Conservation (phyloP, 129 eudicot species). For the Lonicera japonica region DNA sequence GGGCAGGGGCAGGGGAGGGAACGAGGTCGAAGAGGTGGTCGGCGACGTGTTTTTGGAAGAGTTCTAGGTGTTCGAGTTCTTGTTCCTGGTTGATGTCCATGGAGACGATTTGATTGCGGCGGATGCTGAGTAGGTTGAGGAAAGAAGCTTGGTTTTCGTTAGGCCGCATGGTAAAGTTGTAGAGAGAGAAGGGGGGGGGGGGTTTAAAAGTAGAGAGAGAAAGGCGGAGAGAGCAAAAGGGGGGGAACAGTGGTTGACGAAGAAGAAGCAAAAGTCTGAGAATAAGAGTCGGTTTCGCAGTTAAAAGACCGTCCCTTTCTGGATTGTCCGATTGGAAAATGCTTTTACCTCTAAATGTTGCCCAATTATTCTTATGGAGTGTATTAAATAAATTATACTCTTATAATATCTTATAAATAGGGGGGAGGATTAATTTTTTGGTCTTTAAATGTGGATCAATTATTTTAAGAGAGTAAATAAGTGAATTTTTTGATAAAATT, state of each 20-base stretch:
- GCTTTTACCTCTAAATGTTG: too few species aligned
- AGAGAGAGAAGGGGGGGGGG: background rate
- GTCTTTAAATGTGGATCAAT: too few species aligned
- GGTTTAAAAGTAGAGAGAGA: slow-evolving; percentile 1
- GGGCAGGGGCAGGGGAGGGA: slow-evolving; percentile 11
- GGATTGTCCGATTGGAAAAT: too few species aligned
- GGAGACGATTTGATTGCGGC: slow-evolving; percentile 63
- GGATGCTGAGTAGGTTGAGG: slow-evolving; percentile 88
- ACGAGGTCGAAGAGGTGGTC: slow-evolving; percentile 67
- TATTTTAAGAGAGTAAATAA: too few species aligned
- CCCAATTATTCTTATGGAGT: too few species aligned
- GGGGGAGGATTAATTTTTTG: too few species aligned
- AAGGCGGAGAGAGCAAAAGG: background rate
- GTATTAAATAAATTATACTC: too few species aligned
- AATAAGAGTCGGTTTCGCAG: slow-evolving; percentile 9
- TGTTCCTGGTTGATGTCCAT: slow-evolving; percentile 51
- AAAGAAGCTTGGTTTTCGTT: slow-evolving; percentile 70
- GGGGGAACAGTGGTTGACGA: too few species aligned
- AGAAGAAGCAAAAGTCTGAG: background rate
- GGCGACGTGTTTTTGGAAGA: slow-evolving; percentile 55
- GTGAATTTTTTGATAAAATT: too few species aligned
- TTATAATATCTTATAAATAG: too few species aligned
- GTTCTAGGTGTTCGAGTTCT: slow-evolving; percentile 71
- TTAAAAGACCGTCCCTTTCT: background rate
- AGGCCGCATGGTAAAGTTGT: slow-evolving; percentile 43